A percentile compares a stretch with the other conserved stretches of the same genome.
Conservation (phyloP, 2,329 filamentous ascomycete genomes). For the Fusarium begoniae region DNA sequence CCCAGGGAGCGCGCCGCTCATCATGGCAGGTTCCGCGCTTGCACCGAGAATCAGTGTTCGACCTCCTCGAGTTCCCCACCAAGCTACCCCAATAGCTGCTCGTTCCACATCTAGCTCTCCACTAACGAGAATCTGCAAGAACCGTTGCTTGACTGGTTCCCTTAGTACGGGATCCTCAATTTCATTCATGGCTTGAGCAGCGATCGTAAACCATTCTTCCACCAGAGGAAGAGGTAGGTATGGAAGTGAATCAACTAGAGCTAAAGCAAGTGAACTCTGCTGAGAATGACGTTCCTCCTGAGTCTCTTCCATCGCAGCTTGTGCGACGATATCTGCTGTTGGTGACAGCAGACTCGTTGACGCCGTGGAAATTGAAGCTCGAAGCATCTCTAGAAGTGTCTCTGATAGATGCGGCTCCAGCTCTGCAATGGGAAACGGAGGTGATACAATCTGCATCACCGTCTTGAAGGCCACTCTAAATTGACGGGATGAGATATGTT, state of each 20-base stretch:
- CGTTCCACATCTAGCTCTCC: constrained; percentile 92
- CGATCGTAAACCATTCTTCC: constrained; percentile 81
- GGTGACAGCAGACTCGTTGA: constrained; percentile 54
- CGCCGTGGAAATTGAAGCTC: constrained; percentile 66
- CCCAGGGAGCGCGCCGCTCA: constrained; percentile 63
- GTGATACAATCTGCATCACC: constrained; percentile 81
- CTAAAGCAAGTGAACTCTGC: constrained; percentile 78
- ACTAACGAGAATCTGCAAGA: constrained; percentile 81
- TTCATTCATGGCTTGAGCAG: constrained; percentile 72
- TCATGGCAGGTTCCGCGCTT: constrained; percentile 49
- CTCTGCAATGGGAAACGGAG: constrained; percentile 78
- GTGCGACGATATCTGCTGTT: constrained; percentile 49
- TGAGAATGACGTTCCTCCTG: constrained; percentile 68
- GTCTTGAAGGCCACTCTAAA: constrained; percentile 91
- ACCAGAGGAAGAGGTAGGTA: constrained; percentile 75
- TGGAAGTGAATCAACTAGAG: constrained; percentile 81
- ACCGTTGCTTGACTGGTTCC: constrained; percentile 72
- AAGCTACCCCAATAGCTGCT: constrained; percentile 79
- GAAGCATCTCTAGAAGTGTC: constrained; percentile 80
- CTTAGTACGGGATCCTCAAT: constrained; percentile 71
- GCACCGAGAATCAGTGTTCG: constrained; percentile 58
- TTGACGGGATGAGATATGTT: constrained; percentile 81
- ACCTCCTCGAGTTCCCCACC: constrained; percentile 77
- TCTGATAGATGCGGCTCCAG: constrained; percentile 82
- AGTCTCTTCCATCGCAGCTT: constrained; percentile 39